Percentiles rank a stretch among this genome's conserved stretches.
Conservation (phyloP, 768 basidiomycete genomes). For the Tylopilus sp. region DNA sequence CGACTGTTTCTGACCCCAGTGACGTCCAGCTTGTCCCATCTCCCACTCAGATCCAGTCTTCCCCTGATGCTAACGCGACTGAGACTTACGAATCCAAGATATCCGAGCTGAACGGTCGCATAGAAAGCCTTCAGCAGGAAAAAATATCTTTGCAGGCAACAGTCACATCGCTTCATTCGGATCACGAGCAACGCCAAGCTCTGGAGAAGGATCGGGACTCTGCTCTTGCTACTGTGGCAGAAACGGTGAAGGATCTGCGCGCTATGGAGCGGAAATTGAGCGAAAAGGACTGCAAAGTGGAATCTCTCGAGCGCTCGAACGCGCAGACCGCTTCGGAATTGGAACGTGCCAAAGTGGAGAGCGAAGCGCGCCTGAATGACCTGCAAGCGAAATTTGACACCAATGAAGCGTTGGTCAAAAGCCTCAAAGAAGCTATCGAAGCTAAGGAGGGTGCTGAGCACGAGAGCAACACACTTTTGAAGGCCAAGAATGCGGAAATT, state of each 20-base stretch:
- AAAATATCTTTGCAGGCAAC: constrained; percentile 53
- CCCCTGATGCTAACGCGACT: constrained; percentile 23
- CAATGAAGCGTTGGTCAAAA: constrained; percentile 41
- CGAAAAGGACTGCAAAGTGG: constrained; percentile 44
- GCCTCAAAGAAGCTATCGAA: constrained; percentile 51
- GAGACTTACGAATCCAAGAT: constrained; percentile 15
- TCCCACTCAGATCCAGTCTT: constrained; percentile 39
- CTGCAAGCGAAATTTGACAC: constrained; percentile 44
- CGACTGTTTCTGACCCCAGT: constrained; percentile 14
- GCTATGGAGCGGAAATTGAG: constrained; percentile 40
- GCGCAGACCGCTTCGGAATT: constrained; percentile 37
- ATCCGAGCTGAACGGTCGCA: constrained; percentile 30
- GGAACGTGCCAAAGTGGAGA: constrained; percentile 47
- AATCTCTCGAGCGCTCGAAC: constrained; percentile 45
- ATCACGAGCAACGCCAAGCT: constrained; percentile 23
- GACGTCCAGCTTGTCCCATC: constrained; percentile 16
- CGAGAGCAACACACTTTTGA: constrained; percentile 48
- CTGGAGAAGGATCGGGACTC: constrained; percentile 46
- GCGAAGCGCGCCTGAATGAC: constrained; percentile 40
- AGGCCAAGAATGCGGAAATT: constrained; percentile 61
- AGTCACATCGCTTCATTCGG: constrained; percentile 21
- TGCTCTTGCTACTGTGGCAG: constrained; percentile 36
- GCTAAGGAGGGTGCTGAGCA: constrained; percentile 48
- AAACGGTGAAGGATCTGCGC: constrained; percentile 43
- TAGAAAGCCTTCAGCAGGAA: constrained; percentile 69